A percentile compares a stretch with the other conserved stretches of the same genome.
phyloP scores from a whole-genome alignment of 371 early-diverging fungal genomes.

The Mucor sp. region DNA sequence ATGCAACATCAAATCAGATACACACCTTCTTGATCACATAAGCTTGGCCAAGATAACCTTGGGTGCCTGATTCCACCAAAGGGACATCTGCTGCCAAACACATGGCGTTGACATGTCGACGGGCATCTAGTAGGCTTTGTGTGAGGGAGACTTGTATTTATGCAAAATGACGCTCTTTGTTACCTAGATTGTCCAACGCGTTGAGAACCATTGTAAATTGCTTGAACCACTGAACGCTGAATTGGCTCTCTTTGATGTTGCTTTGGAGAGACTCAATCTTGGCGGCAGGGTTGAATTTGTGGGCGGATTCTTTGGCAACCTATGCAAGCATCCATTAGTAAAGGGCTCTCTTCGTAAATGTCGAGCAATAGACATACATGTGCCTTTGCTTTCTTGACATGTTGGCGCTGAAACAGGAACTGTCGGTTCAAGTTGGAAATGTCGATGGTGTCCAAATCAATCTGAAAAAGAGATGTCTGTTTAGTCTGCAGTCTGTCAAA shows the following conservation, averaged over 20 bases:
- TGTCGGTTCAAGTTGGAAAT: conserved; percentile 98
- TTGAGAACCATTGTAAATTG: conserved; percentile 95
- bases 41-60: conserved; percentile 97
- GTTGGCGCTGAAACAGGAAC: conserved; percentile 93
- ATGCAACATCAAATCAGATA: conserved; percentile 7
- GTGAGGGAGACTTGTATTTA: not conserved
- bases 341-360: not conserved
- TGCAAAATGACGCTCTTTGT: not conserved
- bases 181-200: conserved; percentile 98
- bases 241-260: conserved; percentile 85
- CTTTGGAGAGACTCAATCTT: conserved; percentile 80
- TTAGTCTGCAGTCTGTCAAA: not conserved
- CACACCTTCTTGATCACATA: conserved; percentile 78
- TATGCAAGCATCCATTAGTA: conserved; percentile 18
- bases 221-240: conserved; percentile 88
- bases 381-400: conserved; percentile 95
- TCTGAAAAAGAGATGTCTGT: conserved; percentile 33
- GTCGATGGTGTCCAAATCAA: conserved; percentile 99
- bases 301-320: conserved; percentile 80
- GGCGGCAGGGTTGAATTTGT: conserved; percentile 80
- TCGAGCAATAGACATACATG: conserved; percentile 38
- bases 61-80: conserved; percentile 97
- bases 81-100: conserved; percentile 90
- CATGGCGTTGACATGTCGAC: conserved; percentile 96
- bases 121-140: conserved; percentile 67